Evolutionary conservation across 2,329 filamentous ascomycete species (phyloP).

Genomic region (Zymoseptoria brevis): DNA sequence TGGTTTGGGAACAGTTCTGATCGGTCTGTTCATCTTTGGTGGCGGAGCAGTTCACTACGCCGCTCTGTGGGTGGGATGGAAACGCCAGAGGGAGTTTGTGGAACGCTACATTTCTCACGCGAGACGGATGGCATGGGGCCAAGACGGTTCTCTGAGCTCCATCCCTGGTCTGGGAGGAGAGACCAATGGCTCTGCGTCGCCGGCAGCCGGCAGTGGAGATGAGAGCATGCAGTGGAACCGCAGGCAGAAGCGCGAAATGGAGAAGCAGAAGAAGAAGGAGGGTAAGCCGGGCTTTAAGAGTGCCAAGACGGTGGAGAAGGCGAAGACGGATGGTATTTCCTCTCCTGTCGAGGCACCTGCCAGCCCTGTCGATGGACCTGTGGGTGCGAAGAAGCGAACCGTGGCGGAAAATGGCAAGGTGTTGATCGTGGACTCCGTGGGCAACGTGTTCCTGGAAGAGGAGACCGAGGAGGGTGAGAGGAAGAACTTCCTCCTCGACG

Average conservation of each 20-base stretch:
- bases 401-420: conserved; percentile 93
- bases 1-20: conserved; percentile 74
- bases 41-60: conserved; percentile 85
- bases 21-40: conserved; percentile 71
- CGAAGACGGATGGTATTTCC: conserved; percentile 43
- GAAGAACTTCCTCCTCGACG: conserved; percentile 79
- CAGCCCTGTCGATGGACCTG: conserved; percentile 46
- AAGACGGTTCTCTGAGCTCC: conserved; percentile 57
- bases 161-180: conserved; percentile 57
- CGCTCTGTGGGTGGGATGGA: conserved; percentile 77
- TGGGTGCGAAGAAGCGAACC: conserved; percentile 76
- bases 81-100: conserved; percentile 83
- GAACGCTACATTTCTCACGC: conserved; percentile 87
- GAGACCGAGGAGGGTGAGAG: conserved; percentile 77
- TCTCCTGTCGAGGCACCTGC: conserved; percentile 46
- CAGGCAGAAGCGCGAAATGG: conserved; percentile 79
- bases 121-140: conserved; percentile 80
- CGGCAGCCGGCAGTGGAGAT: conserved; percentile 31
- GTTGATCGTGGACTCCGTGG: conserved; percentile 81
- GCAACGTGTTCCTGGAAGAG: conserved; percentile 93
- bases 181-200: conserved; percentile 34
- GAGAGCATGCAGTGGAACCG: conserved; percentile 62
- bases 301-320: conserved; percentile 48
- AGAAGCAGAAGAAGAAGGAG: conserved; percentile 67
- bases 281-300: conserved; percentile 42